Conservation (phyloP, 2,329 filamentous ascomycete species). For the Elsinoe fawcettii region DNA sequence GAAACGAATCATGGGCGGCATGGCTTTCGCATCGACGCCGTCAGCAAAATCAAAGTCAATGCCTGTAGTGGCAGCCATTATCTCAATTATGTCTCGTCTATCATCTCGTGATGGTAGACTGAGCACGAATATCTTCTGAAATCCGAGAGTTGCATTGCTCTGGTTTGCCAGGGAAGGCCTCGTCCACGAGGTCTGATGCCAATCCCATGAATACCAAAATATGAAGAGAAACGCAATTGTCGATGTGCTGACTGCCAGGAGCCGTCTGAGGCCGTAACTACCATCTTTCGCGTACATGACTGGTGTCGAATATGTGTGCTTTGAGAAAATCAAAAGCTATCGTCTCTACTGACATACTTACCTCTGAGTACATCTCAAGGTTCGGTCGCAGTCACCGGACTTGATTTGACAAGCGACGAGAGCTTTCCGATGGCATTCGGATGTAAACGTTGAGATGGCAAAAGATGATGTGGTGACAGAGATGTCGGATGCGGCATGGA, state of each 20-base stretch:
- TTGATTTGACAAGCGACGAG: too few relatives aligned
- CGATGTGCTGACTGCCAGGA: not conserved
- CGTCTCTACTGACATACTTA: not conserved
- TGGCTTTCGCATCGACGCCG: conserved; percentile 35
- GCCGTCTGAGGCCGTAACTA: not conserved
- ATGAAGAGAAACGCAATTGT: not conserved
- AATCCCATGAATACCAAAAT: not conserved
- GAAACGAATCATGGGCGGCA: conserved; percentile 25
- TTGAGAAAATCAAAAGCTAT: not conserved
- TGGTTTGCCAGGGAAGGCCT: not conserved
- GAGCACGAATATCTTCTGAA: conserved; percentile 47
- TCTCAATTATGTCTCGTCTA: conserved; percentile 43
- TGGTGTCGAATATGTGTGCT: not conserved
- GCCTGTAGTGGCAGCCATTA: conserved; percentile 41
- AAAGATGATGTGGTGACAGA: not conserved
- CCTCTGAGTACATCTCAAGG: not conserved
- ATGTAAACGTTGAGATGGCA: not conserved
- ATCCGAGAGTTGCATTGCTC: conserved; percentile 26
- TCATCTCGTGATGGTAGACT: conserved; percentile 46
- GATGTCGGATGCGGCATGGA: not conserved
- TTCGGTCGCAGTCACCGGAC: too few relatives aligned
- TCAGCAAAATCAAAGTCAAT: conserved; percentile 42
- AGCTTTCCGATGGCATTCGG: not conserved
- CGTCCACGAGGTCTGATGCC: not conserved
- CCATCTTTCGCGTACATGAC: not conserved